Conservation (phyloP, 1,284 basidiomycete species). For the Apiotrichum laibachii region DNA sequence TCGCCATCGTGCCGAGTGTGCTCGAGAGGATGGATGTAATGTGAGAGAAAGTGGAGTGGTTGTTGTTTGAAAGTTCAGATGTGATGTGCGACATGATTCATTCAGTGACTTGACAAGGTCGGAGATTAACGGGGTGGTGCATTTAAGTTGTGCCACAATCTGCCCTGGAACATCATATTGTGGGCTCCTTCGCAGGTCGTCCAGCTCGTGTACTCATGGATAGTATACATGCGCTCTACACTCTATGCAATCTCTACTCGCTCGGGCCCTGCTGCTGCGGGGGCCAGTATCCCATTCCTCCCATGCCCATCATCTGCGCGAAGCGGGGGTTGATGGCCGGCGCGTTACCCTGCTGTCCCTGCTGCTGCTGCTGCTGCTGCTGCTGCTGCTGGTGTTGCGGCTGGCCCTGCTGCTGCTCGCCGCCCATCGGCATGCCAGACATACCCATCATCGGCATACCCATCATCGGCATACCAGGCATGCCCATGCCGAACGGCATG, state of each 20-base stretch:
- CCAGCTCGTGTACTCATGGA: neutral
- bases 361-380: neutral
- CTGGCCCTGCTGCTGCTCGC: conserved; percentile 6
- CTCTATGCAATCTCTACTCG: neutral
- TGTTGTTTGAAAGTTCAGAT: neutral
- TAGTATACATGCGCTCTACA: neutral
- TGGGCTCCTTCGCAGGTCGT: too few species aligned
- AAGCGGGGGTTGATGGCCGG: conserved; percentile 50
- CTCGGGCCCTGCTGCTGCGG: neutral
- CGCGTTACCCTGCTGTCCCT: conserved; percentile 15
- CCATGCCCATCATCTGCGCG: conserved; percentile 26
- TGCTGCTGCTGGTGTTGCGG: conserved; percentile 6
- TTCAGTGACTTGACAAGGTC: neutral
- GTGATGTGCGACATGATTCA: neutral
- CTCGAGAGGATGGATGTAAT: neutral
- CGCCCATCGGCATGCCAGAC: conserved; percentile 9
- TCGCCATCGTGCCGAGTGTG: conserved; percentile 4
- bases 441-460: conserved; percentile 5
- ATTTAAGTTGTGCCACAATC: too few species aligned
- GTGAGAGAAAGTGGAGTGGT: neutral
- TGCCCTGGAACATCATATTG: too few species aligned
- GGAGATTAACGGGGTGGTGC: too few species aligned
- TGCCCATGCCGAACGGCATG: conserved; percentile 14
- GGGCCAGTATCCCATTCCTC: neutral
- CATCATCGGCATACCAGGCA: conserved; percentile 6